Base-by-base conservation (phyloP, 352 stramenopile species). In the Phytophthora litchii region DNA sequence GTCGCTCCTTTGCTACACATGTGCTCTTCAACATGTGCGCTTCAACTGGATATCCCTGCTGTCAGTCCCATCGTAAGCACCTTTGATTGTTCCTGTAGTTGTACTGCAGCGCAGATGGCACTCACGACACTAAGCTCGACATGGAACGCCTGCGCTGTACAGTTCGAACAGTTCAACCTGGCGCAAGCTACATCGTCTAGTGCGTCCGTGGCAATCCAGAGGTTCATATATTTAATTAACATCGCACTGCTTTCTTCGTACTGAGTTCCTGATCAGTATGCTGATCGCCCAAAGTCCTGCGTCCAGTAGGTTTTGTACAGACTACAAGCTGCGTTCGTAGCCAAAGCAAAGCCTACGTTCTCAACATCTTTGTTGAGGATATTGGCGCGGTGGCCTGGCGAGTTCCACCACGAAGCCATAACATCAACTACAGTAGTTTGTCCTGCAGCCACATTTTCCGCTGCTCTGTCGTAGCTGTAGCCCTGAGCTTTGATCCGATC, bases 331-430 rank as follows among this genome's bases (percentile, higher is more conserved):
- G 25, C 55, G 54, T 70, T 67, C 3, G 37, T 59, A 27, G 37
- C 50, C 8, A 63, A 16, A 6, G 55, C 61, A 42, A 72, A 72
- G 38, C 61, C 62, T 4, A 66, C 53, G 16, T 65, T 49, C 23
- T 51, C 25, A 11, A 66, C 43, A 31, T 70, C 51, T 37, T 45
- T 36, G 32, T 73, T 64, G 10, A 85, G 58, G 54, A 85, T 73
- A 47, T 81, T 84, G 21, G 63, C 54, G 29, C 63, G 62, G 55
- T 84, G 74, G 25, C 69, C 71, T 1, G 66, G 48, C 36, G 69
- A 84, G 60, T 72, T 76, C 69, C 64, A 80, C 76, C 72, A 85
- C 23, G 72, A 72, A 4, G 68, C 60, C 72, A 82, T 85, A 32
- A 82, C 72, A 10, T 54, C 51, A 29, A 37, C 44, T 41, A 78